phyloP scores from a whole-genome alignment of 805 yeast genomes.

The Alloascoidea hylecoeti region DNA sequence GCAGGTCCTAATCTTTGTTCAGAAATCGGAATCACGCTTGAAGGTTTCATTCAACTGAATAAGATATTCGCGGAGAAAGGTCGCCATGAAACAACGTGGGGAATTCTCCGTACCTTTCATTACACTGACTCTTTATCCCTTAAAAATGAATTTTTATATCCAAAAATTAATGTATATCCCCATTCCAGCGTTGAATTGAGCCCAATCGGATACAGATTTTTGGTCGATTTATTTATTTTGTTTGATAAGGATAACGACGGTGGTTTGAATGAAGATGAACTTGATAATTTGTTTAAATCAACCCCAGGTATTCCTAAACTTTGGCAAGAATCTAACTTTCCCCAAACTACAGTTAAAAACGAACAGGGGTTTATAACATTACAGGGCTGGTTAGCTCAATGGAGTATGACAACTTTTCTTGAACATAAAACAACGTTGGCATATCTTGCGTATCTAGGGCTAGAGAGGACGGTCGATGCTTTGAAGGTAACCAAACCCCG shows the following conservation, averaged over 20 bases:
- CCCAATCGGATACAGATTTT: conserved; percentile 82
- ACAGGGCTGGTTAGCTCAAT: conserved; percentile 98
- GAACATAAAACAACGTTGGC: conserved; percentile 77
- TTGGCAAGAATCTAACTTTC: conserved; percentile 82
- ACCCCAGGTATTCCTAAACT: conserved; percentile 87
- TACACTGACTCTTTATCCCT: conserved; percentile 87
- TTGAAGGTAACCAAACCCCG: conserved; percentile 75
- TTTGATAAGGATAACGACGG: conserved; percentile 97
- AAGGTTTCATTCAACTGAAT: conserved; percentile 68
- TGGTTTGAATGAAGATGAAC: conserved; percentile 67
- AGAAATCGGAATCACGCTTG: conserved; percentile 44
- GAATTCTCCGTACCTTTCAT: conserved; percentile 73
- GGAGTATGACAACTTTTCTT: conserved; percentile 91
- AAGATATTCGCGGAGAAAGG: conserved; percentile 82
- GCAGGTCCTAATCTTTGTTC: conserved; percentile 16
- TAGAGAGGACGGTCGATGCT: conserved; percentile 42
- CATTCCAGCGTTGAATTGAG: conserved; percentile 80
- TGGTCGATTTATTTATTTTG: conserved; percentile 77
- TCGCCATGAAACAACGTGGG: conserved; percentile 96
- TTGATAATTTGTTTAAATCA: conserved; percentile 58
- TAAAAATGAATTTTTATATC: conserved; percentile 66
- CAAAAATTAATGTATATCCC: conserved; percentile 60
- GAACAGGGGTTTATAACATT: conserved; percentile 82
- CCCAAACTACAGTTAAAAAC: conserved; percentile 76
- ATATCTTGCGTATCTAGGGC: conserved; percentile 83